These are phyloP conservation scores for Lentinus polychrous DNA, from an alignment of 1,284 basidiomycete species.

Conservation along the genomic window DNA sequence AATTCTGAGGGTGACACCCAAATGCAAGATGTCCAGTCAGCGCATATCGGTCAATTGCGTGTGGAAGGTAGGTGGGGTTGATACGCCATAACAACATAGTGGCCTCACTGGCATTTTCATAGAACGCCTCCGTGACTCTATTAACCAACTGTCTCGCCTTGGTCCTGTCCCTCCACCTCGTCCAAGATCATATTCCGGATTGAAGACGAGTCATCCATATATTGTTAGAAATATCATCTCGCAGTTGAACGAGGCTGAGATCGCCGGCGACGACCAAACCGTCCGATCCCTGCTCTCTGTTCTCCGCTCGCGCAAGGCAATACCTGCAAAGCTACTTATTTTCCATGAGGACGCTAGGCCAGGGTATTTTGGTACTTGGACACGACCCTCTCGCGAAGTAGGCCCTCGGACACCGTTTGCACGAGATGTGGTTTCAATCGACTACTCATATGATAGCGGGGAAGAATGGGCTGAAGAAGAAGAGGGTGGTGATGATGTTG, in stretches of 20 bases:
- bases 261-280: constrained; percentile 57
- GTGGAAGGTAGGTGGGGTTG: not conserved
- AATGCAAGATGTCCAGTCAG: constrained; percentile 14
- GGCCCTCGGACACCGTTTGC: constrained; percentile 71
- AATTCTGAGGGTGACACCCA: constrained; percentile 22
- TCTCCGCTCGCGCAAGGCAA: constrained; percentile 48
- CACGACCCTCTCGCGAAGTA: constrained; percentile 61
- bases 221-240: constrained; percentile 52
- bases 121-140: constrained; percentile 39
- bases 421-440: constrained; percentile 59
- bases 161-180: constrained; percentile 20
- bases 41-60: not conserved
- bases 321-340: constrained; percentile 69
- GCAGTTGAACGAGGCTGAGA: constrained; percentile 69
- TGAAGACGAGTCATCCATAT: constrained; percentile 29
- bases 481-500: constrained; percentile 68
- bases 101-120: not conserved
- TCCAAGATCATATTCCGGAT: constrained; percentile 15
- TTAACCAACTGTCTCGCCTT: constrained; percentile 30
- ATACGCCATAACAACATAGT: not conserved
- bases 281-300: constrained; percentile 50
- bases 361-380: constrained; percentile 86
- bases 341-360: constrained; percentile 74
- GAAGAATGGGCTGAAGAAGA: constrained; percentile 82
- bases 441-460: constrained; percentile 82